Conservation (phyloP, 1,284 basidiomycete genomes). For the Leccinum fallax region DNA sequence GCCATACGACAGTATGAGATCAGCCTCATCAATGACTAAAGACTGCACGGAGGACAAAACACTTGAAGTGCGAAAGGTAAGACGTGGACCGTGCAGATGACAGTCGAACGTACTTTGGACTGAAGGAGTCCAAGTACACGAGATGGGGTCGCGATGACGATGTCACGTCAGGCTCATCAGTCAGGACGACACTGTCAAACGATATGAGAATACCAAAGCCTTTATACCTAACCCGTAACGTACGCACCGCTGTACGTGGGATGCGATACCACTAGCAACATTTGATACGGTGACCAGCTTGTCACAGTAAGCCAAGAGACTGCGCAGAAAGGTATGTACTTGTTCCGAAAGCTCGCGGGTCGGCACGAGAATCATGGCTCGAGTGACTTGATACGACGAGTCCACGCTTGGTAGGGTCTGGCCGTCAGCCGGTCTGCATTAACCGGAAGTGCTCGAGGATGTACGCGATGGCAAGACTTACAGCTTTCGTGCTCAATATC, state of each 20-base stretch:
- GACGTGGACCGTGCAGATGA: background rate
- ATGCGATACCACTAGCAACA: constrained; percentile 72
- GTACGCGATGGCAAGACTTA: constrained; percentile 46
- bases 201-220: constrained; percentile 7
- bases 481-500: constrained; percentile 80
- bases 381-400: constrained; percentile 58
- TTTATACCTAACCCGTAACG: background rate
- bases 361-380: constrained; percentile 89
- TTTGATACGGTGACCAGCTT: constrained; percentile 78
- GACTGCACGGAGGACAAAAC: constrained; percentile 71
- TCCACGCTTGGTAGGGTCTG: constrained; percentile 44
- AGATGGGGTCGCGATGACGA: constrained; percentile 91
- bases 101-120: constrained; percentile 56
- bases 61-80: constrained; percentile 8
- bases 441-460: background rate
- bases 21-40: constrained; percentile 97
- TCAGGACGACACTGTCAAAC: constrained; percentile 65
- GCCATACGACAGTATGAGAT: constrained; percentile 96
- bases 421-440: background rate
- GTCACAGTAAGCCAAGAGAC: constrained; percentile 76
- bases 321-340: constrained; percentile 73
- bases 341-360: constrained; percentile 95
- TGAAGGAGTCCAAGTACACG: constrained; percentile 80
- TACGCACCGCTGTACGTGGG: constrained; percentile 75
- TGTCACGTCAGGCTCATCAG: constrained; percentile 91